phyloP scores from a whole-genome alignment of 2,329 filamentous ascomycete genomes.

The Hypomyces perniciosus region DNA sequence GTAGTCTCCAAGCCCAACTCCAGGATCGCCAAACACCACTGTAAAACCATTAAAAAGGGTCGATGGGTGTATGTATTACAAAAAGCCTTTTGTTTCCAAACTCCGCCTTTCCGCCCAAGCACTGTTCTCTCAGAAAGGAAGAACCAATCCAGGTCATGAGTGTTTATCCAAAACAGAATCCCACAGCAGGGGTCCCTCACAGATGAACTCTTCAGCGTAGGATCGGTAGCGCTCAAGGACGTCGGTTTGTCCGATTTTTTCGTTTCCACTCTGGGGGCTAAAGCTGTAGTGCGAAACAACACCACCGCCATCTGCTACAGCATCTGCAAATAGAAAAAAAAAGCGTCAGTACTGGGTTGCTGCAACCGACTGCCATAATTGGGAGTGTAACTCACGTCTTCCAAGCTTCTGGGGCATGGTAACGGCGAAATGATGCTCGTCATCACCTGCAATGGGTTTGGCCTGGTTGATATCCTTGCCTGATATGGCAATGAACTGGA shows the following conservation, averaged over 20 bases:
- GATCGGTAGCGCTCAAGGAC: slow-evolving; percentile 46
- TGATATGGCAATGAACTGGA: slow-evolving; percentile 49
- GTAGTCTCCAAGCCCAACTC: no score
- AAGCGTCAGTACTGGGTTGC: no score
- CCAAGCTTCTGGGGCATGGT: slow-evolving; percentile 33
- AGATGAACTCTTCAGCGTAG: slow-evolving; percentile 48
- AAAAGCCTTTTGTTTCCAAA: neutral
- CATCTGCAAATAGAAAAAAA: slow-evolving; percentile 19
- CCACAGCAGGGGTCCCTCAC: slow-evolving; percentile 29
- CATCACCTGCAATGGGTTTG: slow-evolving; percentile 38
- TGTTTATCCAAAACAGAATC: slow-evolving; percentile 6
- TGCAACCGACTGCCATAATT: neutral
- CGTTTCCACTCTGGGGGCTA: slow-evolving; percentile 26
- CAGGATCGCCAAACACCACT: no score
- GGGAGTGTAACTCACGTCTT: slow-evolving; percentile 23
- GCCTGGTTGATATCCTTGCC: slow-evolving; percentile 45
- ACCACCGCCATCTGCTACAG: slow-evolving; percentile 48
- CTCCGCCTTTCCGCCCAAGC: neutral
- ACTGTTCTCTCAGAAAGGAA: neutral
- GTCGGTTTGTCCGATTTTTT: slow-evolving; percentile 43
- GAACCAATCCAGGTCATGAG: neutral
- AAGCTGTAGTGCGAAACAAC: slow-evolving; percentile 50
- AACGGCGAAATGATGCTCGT: slow-evolving; percentile 41
- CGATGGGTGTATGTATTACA: no score
- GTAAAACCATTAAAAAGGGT: no score